Conservation (phyloP, 345 rosid genomes). For the Citrus cavaleriei region DNA sequence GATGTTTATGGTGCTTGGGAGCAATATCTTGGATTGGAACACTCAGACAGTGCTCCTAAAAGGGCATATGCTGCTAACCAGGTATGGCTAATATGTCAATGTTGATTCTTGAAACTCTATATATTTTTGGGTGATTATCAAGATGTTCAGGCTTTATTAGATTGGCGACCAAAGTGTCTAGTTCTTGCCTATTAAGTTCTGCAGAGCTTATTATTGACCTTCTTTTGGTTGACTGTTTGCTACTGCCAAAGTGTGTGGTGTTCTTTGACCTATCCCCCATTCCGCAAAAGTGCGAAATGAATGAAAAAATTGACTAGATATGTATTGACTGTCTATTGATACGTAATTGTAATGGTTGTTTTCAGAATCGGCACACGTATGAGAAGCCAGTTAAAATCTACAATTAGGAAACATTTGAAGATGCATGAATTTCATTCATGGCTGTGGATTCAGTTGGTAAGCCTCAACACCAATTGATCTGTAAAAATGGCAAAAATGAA, state of each 20-base stretch:
- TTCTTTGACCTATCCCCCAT: background rate
- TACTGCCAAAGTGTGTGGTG: background rate
- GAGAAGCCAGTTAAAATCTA: constrained; percentile 79
- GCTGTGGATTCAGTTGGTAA: constrained; percentile 11
- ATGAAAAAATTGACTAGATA: background rate
- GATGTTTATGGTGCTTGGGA: constrained; percentile 96
- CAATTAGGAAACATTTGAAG: constrained; percentile 39
- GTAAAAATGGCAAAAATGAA: constrained; percentile 4
- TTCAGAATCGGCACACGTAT: constrained; percentile 66
- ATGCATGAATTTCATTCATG: constrained; percentile 6
- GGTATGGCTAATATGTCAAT: constrained; percentile 22
- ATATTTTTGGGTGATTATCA: background rate
- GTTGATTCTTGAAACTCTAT: background rate
- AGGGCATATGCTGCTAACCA: constrained; percentile 74
- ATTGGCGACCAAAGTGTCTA: too few relatives aligned
- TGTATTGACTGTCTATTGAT: background rate
- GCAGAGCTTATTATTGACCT: background rate
- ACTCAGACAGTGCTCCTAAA: constrained; percentile 73
- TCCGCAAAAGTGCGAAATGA: background rate
- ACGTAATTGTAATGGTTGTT: background rate
- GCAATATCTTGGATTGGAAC: constrained; percentile 97
- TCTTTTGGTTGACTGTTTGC: background rate
- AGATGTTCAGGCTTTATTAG: too few relatives aligned
- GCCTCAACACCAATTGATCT: constrained; percentile 1
- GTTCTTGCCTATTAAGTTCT: background rate